These are phyloP conservation scores for Millerozyma acaciae DNA, from an alignment of 805 yeast species.

Conservation along the genomic window DNA sequence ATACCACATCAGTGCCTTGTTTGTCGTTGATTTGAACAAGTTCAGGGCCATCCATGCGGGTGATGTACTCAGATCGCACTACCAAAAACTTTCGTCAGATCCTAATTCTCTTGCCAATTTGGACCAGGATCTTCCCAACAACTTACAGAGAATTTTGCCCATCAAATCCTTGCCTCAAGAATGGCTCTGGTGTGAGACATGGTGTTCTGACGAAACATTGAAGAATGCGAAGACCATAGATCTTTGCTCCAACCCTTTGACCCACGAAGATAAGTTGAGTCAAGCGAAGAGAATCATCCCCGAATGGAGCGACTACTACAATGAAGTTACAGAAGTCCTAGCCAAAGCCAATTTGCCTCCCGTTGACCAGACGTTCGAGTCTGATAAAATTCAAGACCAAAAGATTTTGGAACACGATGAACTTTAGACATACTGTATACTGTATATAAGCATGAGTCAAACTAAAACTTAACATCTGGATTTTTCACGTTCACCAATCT, in stretches of 20 bases:
- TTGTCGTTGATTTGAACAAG: slow-evolving; percentile 67
- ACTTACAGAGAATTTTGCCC: slow-evolving; percentile 63
- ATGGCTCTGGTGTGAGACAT: slow-evolving; percentile 93
- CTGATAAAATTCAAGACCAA: slow-evolving; percentile 2
- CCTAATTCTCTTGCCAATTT: slow-evolving; percentile 74
- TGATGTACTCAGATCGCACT: slow-evolving; percentile 75
- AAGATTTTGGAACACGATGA: slow-evolving; percentile 5
- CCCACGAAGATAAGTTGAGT: slow-evolving; percentile 74
- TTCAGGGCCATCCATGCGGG: slow-evolving; percentile 73
- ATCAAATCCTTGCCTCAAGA: slow-evolving; percentile 74
- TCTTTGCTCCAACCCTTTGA: slow-evolving; percentile 77
- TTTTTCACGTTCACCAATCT: background rate
- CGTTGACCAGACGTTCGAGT: background rate
- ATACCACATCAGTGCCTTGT: slow-evolving; percentile 82
- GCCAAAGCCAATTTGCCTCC: background rate
- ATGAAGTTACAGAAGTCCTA: slow-evolving; percentile 34
- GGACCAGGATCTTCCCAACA: slow-evolving; percentile 94
- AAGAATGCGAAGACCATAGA: slow-evolving; percentile 73
- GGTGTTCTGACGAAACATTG: slow-evolving; percentile 71
- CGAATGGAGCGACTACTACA: slow-evolving; percentile 71
- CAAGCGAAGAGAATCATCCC: slow-evolving; percentile 73
- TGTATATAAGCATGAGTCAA: slow-evolving; percentile 1
- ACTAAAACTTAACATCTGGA: background rate
- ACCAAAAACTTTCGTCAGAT: slow-evolving; percentile 77
- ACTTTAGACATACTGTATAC: slow-evolving; percentile 1